Conservation (phyloP, 441 rosid genomes). For the Mallotus repandus region DNA sequence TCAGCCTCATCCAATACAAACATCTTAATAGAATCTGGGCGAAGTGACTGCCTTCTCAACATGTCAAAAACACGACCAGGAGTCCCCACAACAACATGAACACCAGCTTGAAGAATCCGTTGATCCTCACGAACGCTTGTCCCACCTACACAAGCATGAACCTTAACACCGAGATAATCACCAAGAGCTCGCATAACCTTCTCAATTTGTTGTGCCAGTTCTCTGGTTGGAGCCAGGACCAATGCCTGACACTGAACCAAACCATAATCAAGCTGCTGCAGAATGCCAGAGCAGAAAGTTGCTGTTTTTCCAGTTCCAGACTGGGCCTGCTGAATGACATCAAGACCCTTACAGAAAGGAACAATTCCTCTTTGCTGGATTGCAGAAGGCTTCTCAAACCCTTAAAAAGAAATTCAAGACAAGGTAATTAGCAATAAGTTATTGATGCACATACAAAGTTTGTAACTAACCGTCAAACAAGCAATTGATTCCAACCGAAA, state of each 20-base stretch:
- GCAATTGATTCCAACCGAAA: no score
- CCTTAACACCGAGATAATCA: constrained; percentile 82
- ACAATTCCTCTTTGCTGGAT: constrained; percentile 92
- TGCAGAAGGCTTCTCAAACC: constrained; percentile 91
- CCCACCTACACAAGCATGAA: constrained; percentile 90
- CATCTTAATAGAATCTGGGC: constrained; percentile 69
- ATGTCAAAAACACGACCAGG: constrained; percentile 92
- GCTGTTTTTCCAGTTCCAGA: constrained; percentile 88
- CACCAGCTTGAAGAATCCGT: constrained; percentile 70
- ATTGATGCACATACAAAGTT: no score
- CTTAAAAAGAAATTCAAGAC: constrained; percentile 29
- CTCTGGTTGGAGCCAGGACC: constrained; percentile 79
- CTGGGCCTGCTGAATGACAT: constrained; percentile 86
- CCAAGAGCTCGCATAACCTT: constrained; percentile 91
- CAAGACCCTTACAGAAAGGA: constrained; percentile 86
- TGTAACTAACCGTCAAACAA: no score
- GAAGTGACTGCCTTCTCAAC: constrained; percentile 73
- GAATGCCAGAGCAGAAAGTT: constrained; percentile 80
- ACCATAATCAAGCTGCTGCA: constrained; percentile 66
- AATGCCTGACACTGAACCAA: constrained; percentile 72
- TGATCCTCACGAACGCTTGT: constrained; percentile 80
- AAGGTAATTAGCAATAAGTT: not conserved
- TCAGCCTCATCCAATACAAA: constrained; percentile 84
- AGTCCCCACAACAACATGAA: constrained; percentile 83
- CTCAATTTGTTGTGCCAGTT: constrained; percentile 84